Evolutionary conservation across 116 monocot species (phyloP).

Genomic region (Posidonia oceanica): DNA sequence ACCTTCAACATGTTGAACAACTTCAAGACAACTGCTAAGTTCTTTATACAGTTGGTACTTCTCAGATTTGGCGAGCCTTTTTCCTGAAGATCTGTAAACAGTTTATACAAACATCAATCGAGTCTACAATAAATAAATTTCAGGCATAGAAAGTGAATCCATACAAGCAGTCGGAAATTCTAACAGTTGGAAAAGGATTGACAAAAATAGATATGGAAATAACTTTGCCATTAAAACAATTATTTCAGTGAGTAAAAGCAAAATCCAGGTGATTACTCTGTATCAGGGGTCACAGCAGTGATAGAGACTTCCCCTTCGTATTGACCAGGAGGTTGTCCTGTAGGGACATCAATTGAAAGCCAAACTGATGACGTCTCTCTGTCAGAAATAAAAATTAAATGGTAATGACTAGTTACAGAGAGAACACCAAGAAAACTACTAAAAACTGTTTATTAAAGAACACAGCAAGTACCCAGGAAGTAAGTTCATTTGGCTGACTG

Average conservation of each 20-base stretch:
- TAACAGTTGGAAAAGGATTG: neutral
- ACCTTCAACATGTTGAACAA: slow-evolving; percentile 49
- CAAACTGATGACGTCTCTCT: slow-evolving; percentile 89
- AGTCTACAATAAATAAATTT: neutral
- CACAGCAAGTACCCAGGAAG: slow-evolving; percentile 72
- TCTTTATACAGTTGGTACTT: slow-evolving; percentile 59
- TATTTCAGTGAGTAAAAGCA: neutral
- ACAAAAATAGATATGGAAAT: neutral
- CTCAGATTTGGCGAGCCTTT: slow-evolving; percentile 40
- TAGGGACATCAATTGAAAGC: slow-evolving; percentile 81
- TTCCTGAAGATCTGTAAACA: slow-evolving; percentile 32
- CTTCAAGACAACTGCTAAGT: slow-evolving; percentile 61
- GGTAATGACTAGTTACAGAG: neutral
- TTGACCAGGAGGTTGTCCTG: slow-evolving; percentile 82
- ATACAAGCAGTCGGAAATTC: neutral
- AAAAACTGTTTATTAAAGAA: neutral
- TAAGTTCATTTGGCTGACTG: slow-evolving; percentile 62
- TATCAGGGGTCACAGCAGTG: slow-evolving; percentile 51
- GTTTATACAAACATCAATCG: neutral
- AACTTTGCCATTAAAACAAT: neutral
- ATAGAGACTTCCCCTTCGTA: slow-evolving; percentile 80
- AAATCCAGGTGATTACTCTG: slow-evolving; percentile 34
- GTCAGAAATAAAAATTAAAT: slow-evolving; percentile 12
- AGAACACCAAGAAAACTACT: neutral
- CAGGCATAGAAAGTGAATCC: neutral